Evolutionary conservation across 169 alveolate genomes (phyloP), one percentile per base, ranked within the genome.

Genomic region (Eimeria praecox): DNA sequence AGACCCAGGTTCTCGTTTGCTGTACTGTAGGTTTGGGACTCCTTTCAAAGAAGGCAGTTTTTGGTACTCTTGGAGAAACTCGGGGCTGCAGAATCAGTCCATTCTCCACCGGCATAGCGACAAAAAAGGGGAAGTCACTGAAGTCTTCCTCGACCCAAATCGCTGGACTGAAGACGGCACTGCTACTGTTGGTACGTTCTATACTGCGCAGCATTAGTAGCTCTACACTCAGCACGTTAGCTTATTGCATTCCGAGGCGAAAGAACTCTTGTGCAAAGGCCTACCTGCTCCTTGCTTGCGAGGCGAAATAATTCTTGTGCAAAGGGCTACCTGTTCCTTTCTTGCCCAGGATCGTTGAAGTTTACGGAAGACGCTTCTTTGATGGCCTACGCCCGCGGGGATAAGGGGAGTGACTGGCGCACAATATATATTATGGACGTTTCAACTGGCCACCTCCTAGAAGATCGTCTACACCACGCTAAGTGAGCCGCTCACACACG

Each of bases 81-180:
- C 75, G 12, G 95, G 95, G 42, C 92, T 92, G 44, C 95, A 92
- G 86, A 77, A 92, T 27, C 95, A 92, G 59, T 44, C 75, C 6
- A 73, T 92, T 9, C 85, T 92, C 35, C 89, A 92, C 87, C 56
- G 30, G 10, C 91, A 62, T 62, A 12, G 14, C 5, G 75, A 80
- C 77, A 85, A 54, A 35, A 30, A 6, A 24, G 95, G 86, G 12
- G 92, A 52, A 46, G 14, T 4, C n/a, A 42, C 52, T 33, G 46
- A 59, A 62, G 73, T 77, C 24, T 52, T 78, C 46, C 83, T 92
- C 20, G 95, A 92, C 62, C 95, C 95, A 4, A 92, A 92, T 52
- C 10, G 69, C 10, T 92, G 95, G 95, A n/a, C 91, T 6, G 95
- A 77, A 59, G 95, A 92, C 49, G 95, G 95, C 59, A 77, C 92